These are phyloP conservation scores for Hyaloperonospora brassicae DNA, from an alignment of 352 stramenopile species.

Conservation along the genomic window DNA sequence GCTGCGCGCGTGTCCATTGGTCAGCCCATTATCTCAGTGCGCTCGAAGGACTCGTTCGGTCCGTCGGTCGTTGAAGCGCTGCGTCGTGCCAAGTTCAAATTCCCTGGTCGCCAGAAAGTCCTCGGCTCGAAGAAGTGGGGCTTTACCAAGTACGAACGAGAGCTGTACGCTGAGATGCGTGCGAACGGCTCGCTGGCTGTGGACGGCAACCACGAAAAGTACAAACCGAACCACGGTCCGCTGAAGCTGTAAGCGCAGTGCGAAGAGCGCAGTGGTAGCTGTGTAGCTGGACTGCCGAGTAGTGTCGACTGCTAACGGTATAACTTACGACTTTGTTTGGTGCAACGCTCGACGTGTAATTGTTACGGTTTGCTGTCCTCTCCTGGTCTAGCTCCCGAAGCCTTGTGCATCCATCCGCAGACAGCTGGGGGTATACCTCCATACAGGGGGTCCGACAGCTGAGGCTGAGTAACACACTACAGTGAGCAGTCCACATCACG, in stretches of 20 bases:
- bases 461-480: no score
- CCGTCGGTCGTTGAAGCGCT: slow-evolving; percentile 94
- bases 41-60: slow-evolving; percentile 93
- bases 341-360: slow-evolving; percentile 11
- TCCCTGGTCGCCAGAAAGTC: slow-evolving; percentile 99
- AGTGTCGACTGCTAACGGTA: slow-evolving; percentile 26
- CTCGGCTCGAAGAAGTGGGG: slow-evolving; percentile 99
- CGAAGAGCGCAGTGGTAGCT: slow-evolving; percentile 17
- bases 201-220: slow-evolving; percentile 98
- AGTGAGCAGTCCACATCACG: no score
- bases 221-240: slow-evolving; percentile 84
- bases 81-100: slow-evolving; percentile 99
- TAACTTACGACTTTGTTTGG: slow-evolving; percentile 43
- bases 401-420: no score
- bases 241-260: slow-evolving; percentile 45
- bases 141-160: slow-evolving; percentile 98
- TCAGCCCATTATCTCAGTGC: slow-evolving; percentile 96
- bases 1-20: slow-evolving; percentile 98
- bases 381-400: no score
- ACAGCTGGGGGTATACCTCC: no score
- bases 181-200: slow-evolving; percentile 89
- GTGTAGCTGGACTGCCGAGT: slow-evolving; percentile 5
- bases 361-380: not conserved
- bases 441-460: no score
- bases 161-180: slow-evolving; percentile 96